phyloP scores from a whole-genome alignment of 176 grass and related monocot genomes.

The Avena atlantica region DNA sequence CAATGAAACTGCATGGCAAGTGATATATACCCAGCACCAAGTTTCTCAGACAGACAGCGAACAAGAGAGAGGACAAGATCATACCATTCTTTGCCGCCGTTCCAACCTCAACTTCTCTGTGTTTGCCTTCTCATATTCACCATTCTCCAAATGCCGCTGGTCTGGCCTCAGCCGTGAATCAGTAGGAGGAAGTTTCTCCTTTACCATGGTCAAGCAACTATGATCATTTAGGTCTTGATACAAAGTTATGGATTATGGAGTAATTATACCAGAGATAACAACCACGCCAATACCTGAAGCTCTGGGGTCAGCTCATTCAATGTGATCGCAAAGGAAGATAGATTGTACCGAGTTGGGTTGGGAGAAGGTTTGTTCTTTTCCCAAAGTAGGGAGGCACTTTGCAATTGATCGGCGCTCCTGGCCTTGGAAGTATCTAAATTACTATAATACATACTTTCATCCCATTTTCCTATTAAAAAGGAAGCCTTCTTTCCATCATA shows the following conservation, averaged over 20 bases:
- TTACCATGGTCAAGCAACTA: conserved; percentile 37
- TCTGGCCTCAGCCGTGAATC: conserved; percentile 95
- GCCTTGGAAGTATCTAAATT: conserved; percentile 63
- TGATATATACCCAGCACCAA: not conserved
- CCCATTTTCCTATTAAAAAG: conserved; percentile 88
- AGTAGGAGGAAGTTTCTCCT: conserved; percentile 94
- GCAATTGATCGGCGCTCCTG: conserved; percentile 53
- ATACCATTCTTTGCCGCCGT: conserved; percentile 85
- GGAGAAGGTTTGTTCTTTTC: conserved; percentile 82
- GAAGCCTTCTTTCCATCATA: conserved; percentile 60
- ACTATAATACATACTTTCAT: conserved; percentile 67
- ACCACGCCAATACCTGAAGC: conserved; percentile 66
- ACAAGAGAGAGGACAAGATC: not conserved
- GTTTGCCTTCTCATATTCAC: conserved; percentile 89
- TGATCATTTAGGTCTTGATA: conserved; percentile 6
- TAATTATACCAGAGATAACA: conserved; percentile 14
- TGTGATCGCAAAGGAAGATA: conserved; percentile 90
- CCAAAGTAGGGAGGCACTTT: conserved; percentile 70
- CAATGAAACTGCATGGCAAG: not conserved
- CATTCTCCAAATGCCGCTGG: conserved; percentile 89
- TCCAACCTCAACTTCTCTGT: conserved; percentile 86
- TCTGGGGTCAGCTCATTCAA: conserved; percentile 83
- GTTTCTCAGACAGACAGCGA: not conserved
- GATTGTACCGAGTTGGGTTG: conserved; percentile 84
- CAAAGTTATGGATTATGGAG: not conserved